Evolutionary conservation across 2,329 filamentous ascomycete species (phyloP).

Genomic region (Leptographium lundbergii): DNA sequence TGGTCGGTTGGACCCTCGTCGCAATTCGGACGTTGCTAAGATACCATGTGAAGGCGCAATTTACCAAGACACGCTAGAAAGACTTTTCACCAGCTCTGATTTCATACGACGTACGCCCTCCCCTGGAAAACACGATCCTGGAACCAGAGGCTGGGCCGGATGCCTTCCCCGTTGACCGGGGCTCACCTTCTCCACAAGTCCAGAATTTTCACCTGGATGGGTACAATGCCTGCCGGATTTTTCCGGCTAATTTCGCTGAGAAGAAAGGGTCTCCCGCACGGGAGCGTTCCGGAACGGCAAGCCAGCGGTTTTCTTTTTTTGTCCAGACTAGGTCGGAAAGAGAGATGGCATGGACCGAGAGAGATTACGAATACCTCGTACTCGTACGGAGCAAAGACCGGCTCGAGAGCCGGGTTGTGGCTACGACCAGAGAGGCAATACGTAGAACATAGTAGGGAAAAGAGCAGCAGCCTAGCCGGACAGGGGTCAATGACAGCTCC

Average conservation of each 20-base stretch:
- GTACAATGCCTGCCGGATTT: neutral
- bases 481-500: too few species aligned
- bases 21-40: too few species aligned
- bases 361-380: neutral
- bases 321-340: neutral
- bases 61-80: neutral
- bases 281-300: neutral
- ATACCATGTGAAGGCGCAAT: neutral
- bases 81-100: neutral
- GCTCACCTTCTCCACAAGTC: neutral
- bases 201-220: neutral
- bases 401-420: neutral
- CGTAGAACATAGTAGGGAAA: too few species aligned
- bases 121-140: neutral
- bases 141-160: neutral
- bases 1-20: too few species aligned
- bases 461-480: too few species aligned
- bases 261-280: neutral
- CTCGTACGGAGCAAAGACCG: too few species aligned
- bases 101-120: neutral
- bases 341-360: neutral
- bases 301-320: neutral
- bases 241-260: neutral
- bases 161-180: neutral
- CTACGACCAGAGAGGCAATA: neutral